Evolutionary conservation across 176 grass and related monocot genomes (phyloP), one percentile per base, ranked within the genome.

Genomic region (Ananas comosus): DNA sequence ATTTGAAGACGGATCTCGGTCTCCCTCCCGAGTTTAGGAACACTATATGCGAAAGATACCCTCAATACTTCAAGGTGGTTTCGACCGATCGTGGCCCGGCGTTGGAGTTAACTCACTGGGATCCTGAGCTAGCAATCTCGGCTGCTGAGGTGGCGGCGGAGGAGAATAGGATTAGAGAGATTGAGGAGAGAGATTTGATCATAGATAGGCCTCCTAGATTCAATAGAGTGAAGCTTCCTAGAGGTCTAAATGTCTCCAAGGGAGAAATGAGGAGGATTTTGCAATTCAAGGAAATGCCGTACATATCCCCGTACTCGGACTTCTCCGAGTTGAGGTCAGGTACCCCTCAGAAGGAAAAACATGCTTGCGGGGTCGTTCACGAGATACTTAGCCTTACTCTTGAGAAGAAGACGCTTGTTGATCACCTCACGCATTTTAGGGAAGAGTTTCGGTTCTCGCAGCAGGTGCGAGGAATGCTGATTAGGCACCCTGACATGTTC

Each of bases 401-500:
- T 9, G 94, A 99, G 77, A 99, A 88, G 77, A 85, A 76, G 81
- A 92, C 83, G 0, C 72, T 99, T 71, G 94, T 99, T 2, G 89
- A 99, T 70, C 89, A 99, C 56, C 70, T 99, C 12, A 99, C 89
- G 0, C 94, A 99, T 72, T 99, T 93, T 71, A 82, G 87, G 56
- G 94, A 99, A 73, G 94, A 99, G 48, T 90, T 99, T 61, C 79
- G 82, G 48, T 99, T 99, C 86, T 99, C 94, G 0, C 94, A 99
- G 53, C 83, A 91, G 28, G 59, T 99, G 28, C 76, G 89, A 27
- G 94, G 87, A 6, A 99, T 99, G 94, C 24, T 99, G 59, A 90
- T 99, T 23, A 74, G 87, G 11, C 94, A 93, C 64, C 94, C 94
- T 3, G 86, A 99, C 59, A 90, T 99, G 84, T 93, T 99, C 64